Base-by-base conservation (phyloP, 73 alveolate species). In the Paraurostyla sp. region DNA sequence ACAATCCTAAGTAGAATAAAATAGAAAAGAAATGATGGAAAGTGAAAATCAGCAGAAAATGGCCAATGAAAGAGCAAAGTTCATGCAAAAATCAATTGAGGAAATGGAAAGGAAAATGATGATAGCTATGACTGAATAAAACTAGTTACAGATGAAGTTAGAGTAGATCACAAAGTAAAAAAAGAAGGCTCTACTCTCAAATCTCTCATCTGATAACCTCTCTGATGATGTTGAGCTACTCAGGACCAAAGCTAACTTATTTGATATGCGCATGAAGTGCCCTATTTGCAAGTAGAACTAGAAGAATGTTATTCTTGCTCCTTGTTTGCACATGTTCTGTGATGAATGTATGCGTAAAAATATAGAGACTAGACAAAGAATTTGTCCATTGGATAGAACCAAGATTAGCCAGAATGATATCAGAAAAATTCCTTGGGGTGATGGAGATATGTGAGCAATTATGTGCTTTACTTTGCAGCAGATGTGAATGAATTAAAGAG, bases 311-410 rank as follows among this genome's bases (percentile, higher is more conserved):
- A 62, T 62, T 16, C 51, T 62, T 15, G n/a, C n/a, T 13, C 80
- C 80, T 7, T 62, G 80, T 33, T 15, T 62, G 46, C 80, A 62
- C 27, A 62, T 62, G 80, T 62, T 15, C 51, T 62, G 80, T 23
- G 16, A 62, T 15, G 80, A 62, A 20, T 62, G 80, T 50, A 62
- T 62, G 7, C 51, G 30, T 43, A 62, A 62, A 33, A 62, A 62
- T 23, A 4, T 62, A 6, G 25, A 62, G n/a, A 36, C 51, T 7
- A 62, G 80, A 22, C 16, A 62, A 27, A 15, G 80, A 15, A 3
- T 7, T 3, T 62, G 80, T 27, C 80, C 80, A 9, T 15, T 27
- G 4, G 80, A 62, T 62, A 62, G 80, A 22, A 62, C 16, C 15
- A 62, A 27, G 80, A 15, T 62, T 62, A 15, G 18, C 23, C 15